phyloP scores from a whole-genome alignment of 192 early-diverging fungal species.

The Entomortierella beljakovae region DNA sequence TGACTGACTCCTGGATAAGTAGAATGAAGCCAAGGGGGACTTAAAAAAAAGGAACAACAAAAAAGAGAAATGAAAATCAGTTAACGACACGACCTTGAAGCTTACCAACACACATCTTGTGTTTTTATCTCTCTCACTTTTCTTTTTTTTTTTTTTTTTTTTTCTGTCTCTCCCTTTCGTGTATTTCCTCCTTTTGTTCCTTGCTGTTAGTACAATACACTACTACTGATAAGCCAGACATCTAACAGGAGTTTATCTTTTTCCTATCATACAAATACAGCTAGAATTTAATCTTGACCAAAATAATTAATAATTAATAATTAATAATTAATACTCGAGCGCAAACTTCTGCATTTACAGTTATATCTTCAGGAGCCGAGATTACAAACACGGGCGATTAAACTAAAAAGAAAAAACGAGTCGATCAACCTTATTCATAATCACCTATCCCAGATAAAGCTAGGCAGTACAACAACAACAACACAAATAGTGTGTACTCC shows the following conservation, averaged over 20 bases:
- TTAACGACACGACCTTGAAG: not conserved
- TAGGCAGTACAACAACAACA: no score
- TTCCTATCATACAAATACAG: not conserved
- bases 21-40: not conserved
- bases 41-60: not conserved
- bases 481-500: no score
- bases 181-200: not conserved
- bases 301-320: no score
- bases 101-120: not conserved
- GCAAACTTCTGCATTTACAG: not conserved
- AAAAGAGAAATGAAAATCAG: not conserved
- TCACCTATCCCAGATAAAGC: no score
- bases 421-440: no score
- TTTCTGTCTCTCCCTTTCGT: not conserved
- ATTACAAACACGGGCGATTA: no score
- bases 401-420: no score
- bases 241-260: not conserved
- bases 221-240: not conserved
- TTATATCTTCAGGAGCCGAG: no score
- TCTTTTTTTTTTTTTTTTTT: not conserved
- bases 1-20: no score
- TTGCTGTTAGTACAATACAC: not conserved
- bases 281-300: not conserved
- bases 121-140: not conserved
- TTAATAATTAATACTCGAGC: not conserved